Conservation (phyloP, 192 early-diverging fungal species). For the Pilaira anomala region DNA sequence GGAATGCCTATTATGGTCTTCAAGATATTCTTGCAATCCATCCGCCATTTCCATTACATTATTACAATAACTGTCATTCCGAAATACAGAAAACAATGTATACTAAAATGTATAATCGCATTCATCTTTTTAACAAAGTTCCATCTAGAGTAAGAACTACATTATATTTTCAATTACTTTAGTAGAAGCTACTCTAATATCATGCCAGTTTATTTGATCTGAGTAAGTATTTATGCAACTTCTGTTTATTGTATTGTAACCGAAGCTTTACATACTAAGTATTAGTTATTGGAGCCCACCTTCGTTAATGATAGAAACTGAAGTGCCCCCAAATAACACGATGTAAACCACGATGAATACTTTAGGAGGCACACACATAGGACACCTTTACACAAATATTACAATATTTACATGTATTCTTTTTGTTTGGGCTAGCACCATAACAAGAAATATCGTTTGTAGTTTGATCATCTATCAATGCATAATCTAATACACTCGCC, state of each 20-base stretch:
- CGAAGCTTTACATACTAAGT: conserved; percentile 23
- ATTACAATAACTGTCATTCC: no score
- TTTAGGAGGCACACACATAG: conserved; percentile 29
- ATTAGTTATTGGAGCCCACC: conserved; percentile 25
- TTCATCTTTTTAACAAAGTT: conserved; percentile 18
- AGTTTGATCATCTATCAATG: conserved; percentile 20
- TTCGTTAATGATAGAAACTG: conserved; percentile 23
- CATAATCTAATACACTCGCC: no score
- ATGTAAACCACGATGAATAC: conserved; percentile 22
- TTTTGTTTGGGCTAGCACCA: conserved; percentile 14
- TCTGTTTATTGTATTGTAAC: no score
- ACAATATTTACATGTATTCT: background rate
- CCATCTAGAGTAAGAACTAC: conserved; percentile 12
- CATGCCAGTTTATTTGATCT: background rate
- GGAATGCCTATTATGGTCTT: no score
- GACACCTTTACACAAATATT: conserved; percentile 3
- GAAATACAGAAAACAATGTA: conserved; percentile 3
- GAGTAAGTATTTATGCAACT: no score
- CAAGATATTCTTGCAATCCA: no score
- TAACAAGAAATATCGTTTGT: conserved; percentile 22
- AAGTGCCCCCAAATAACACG: conserved; percentile 30
- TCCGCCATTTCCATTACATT: no score
- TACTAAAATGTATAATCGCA: conserved; percentile 22
- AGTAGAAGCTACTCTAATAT: conserved; percentile 19
- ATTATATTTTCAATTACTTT: conserved; percentile 2